Evolutionary conservation across 2,329 filamentous ascomycete genomes (phyloP).

Genomic region (Claviceps sp.): DNA sequence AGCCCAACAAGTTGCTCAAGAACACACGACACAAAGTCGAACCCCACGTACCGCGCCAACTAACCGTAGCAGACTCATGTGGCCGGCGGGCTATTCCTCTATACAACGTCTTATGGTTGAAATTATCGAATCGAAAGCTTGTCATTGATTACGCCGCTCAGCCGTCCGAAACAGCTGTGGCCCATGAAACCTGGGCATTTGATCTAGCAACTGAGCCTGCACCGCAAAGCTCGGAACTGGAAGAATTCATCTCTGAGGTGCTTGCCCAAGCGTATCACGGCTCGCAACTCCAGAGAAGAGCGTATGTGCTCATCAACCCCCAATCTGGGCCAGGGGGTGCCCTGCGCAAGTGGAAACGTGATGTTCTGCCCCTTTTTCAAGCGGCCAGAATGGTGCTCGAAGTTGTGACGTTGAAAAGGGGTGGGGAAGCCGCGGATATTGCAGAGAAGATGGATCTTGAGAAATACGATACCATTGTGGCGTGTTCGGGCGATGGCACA

Average conservation of each 20-base stretch:
- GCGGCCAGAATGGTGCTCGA: constrained; percentile 70
- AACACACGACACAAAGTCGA: background rate
- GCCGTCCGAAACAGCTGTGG: constrained; percentile 44
- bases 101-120: constrained; percentile 76
- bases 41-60: background rate
- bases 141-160: constrained; percentile 60
- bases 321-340: constrained; percentile 74
- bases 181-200: constrained; percentile 42
- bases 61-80: constrained; percentile 10
- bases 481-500: constrained; percentile 84
- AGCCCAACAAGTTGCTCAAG: background rate
- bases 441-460: constrained; percentile 63
- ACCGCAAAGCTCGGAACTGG: constrained; percentile 23
- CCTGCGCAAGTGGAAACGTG: constrained; percentile 55
- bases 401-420: constrained; percentile 54
- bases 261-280: constrained; percentile 57
- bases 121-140: constrained; percentile 45
- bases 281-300: constrained; percentile 56
- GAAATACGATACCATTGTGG: constrained; percentile 71
- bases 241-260: constrained; percentile 53
- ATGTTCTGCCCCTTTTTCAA: constrained; percentile 70
- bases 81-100: constrained; percentile 45
- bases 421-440: constrained; percentile 69
- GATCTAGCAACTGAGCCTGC: constrained; percentile 25
- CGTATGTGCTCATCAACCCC: constrained; percentile 85